These are phyloP conservation scores for Clarireedia monteithiana DNA, from an alignment of 2,329 filamentous ascomycete species.

Conservation along the genomic window DNA sequence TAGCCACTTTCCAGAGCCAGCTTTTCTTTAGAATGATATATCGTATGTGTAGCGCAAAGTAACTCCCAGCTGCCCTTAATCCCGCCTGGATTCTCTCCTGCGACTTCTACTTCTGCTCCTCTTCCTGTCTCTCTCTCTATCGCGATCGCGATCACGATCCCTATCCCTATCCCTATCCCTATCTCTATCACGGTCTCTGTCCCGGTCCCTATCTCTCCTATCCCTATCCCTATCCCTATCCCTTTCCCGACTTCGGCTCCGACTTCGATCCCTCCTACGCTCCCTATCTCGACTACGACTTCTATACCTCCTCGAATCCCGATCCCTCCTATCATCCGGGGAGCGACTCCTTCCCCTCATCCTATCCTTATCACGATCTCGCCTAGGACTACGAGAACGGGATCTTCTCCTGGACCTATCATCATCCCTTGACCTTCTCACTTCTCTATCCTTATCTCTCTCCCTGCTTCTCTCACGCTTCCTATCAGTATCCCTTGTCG, in stretches of 20 bases:
- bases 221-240: conserved; percentile 9
- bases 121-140: not conserved
- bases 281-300: not conserved
- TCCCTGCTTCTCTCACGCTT: conserved; percentile 22
- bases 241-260: conserved; percentile 13
- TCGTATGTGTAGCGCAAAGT: not conserved
- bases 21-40: not conserved
- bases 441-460: not conserved
- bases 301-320: conserved; percentile 1
- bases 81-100: conserved; percentile 17
- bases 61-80: conserved; percentile 10
- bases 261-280: conserved; percentile 15
- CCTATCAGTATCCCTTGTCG: conserved; percentile 12
- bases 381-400: conserved; percentile 4
- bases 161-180: conserved; percentile 10
- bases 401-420: conserved; percentile 12
- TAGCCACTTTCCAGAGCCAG: too few relatives aligned
- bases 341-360: conserved; percentile 13
- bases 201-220: conserved; percentile 3
- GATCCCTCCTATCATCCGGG: conserved; percentile 7
- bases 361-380: conserved; percentile 6
- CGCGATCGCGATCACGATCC: not conserved
- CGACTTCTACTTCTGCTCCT: conserved; percentile 3
- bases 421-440: conserved; percentile 7
- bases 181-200: not conserved